phyloP scores from a whole-genome alignment of 2,329 filamentous ascomycete species.

The Aspergillus sp. region DNA sequence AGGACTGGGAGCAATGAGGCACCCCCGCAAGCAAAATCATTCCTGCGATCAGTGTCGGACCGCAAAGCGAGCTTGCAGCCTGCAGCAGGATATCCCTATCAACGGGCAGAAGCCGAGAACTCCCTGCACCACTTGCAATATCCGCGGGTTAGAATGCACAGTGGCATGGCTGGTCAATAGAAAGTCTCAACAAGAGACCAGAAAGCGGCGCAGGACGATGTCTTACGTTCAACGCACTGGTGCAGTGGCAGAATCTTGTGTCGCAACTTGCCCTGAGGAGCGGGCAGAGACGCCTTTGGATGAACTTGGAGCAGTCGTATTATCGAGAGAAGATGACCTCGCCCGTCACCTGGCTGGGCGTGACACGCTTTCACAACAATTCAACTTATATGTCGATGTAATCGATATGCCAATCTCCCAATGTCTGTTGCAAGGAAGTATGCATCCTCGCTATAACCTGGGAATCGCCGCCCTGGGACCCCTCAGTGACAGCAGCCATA shows the following conservation, averaged over 20 bases:
- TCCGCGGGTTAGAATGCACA: conserved; percentile 1
- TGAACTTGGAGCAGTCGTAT: neutral
- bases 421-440: conserved; percentile 8
- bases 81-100: neutral
- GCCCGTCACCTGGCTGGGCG: neutral
- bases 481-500: neutral
- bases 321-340: neutral
- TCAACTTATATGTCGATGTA: conserved; percentile 13
- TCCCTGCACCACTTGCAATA: neutral
- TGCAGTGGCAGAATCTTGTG: neutral
- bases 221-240: neutral
- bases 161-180: conserved; percentile 1
- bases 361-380: conserved; percentile 1
- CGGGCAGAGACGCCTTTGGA: neutral
- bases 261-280: neutral
- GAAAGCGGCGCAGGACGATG: neutral
- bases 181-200: neutral
- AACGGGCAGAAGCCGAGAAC: neutral
- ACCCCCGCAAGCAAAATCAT: conserved; percentile 1
- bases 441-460: conserved; percentile 11
- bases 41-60: conserved; percentile 3
- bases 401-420: conserved; percentile 11
- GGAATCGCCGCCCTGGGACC: conserved; percentile 8
- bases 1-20: neutral
- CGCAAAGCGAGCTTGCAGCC: neutral